These are phyloP conservation scores for Gracilaria gracilis DNA, from an alignment of 23 red algal genomes.

Conservation along the genomic window DNA sequence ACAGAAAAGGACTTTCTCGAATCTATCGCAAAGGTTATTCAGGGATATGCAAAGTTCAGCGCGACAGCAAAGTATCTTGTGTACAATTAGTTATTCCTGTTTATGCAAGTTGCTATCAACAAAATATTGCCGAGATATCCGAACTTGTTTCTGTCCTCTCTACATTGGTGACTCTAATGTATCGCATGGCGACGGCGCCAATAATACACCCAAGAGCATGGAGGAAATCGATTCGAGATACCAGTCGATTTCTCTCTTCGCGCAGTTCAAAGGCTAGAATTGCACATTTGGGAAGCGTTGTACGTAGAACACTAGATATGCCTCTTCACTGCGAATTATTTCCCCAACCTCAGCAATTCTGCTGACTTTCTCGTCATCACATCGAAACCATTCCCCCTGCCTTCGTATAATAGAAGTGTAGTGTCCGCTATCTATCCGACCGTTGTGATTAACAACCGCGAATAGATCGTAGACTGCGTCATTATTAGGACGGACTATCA, in stretches of 20 bases:
- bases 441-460: constrained; percentile 86
- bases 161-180: neutral
- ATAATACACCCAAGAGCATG: neutral
- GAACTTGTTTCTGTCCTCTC: neutral
- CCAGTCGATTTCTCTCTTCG: neutral
- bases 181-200: neutral
- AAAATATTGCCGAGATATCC: constrained; percentile 18
- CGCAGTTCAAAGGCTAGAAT: constrained; percentile 14
- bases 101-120: constrained; percentile 14
- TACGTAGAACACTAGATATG: constrained; percentile 82
- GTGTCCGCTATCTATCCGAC: constrained; percentile 93
- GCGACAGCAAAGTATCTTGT: constrained; percentile 92
- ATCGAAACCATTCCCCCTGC: constrained; percentile 81
- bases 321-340: constrained; percentile 68
- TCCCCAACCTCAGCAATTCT: constrained; percentile 36
- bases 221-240: neutral
- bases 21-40: constrained; percentile 96
- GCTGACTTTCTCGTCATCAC: constrained; percentile 89
- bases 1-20: constrained; percentile 99
- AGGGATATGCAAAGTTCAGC: constrained; percentile 97
- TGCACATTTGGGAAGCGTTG: constrained; percentile 73
- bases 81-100: constrained; percentile 87
- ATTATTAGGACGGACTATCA: constrained; percentile 20
- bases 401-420: constrained; percentile 85
- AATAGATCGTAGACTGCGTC: constrained; percentile 88